A percentile compares a stretch with the other conserved stretches of the same genome.
These are phyloP conservation scores for Ailanthus altissimus DNA, from an alignment of 345 rosid species.

Conservation along the genomic window DNA sequence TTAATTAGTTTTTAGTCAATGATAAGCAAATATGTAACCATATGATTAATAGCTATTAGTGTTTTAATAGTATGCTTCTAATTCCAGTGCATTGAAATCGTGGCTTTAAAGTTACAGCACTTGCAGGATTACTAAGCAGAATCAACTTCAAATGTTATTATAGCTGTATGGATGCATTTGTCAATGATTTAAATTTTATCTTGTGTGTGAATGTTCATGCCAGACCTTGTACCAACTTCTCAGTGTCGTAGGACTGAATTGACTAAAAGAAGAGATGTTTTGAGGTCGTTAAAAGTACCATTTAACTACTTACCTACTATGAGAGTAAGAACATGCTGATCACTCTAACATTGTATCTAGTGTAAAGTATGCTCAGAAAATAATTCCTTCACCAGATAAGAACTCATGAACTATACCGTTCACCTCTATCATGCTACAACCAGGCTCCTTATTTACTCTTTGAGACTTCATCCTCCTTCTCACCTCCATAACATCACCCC, in stretches of 20 bases:
- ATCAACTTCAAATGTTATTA: background rate
- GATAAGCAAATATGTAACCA: slow-evolving; percentile 21
- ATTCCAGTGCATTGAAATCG: background rate
- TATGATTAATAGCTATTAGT: slow-evolving; percentile 14
- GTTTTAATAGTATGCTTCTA: slow-evolving; percentile 4
- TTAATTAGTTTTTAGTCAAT: slow-evolving; percentile 1
- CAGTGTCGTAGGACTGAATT: background rate
- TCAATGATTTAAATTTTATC: background rate
- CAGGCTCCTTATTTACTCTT: slow-evolving; percentile 42
- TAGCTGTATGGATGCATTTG: background rate
- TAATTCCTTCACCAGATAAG: slow-evolving; percentile 51
- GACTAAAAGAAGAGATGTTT: background rate
- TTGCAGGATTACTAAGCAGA: background rate
- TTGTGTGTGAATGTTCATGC: background rate
- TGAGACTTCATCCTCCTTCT: slow-evolving; percentile 41
- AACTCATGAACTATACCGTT: slow-evolving; percentile 47
- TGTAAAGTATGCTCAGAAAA: slow-evolving; percentile 27
- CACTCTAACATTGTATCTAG: too few species aligned
- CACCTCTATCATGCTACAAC: slow-evolving; percentile 49
- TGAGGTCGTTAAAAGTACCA: background rate
- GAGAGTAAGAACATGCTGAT: background rate
- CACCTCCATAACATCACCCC: slow-evolving; percentile 39
- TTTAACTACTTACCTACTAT: background rate
- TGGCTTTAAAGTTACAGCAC: slow-evolving; percentile 1
- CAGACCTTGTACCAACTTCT: background rate